Base-by-base conservation (phyloP, 169 alveolate genomes). In the Babesia sp. region DNA sequence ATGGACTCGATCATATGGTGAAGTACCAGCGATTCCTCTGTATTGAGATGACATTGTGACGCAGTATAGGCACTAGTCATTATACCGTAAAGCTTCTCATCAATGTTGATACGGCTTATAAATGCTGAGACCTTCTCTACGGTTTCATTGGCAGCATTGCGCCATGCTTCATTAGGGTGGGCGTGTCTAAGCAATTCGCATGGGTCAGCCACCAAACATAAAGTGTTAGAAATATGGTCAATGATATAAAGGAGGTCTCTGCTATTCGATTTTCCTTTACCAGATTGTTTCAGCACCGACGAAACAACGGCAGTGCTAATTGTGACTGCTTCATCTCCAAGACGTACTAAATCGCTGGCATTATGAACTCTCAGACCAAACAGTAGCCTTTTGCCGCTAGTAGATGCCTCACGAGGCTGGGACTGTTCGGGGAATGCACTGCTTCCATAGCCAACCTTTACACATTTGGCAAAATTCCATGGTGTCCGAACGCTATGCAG, bases 141-240 rank as follows among this genome's bases (percentile, higher is more conserved):
- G 0, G 85, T 79, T 7, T 67, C 79, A 66, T 85, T 85, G 45
- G 93, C 91, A 37, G 64, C 87, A 44, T 41, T 55, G 48, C 90
- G 82, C 61, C 85, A 83, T 37, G 39, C 82, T 16, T 81, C 82
- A 56, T 59, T 44, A 5, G 82, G 85, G 81, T 89, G 93, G 28
- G 85, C 72, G 57, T 84, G 87, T 24, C 93, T 63, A 18, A 80
- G 64, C 31, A 80, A 46, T 39, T 89, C 93, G 24, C 83, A 67
- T 5, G 91, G 91, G 69, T 89, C 93, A 16, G 92, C 93, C 39
- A 89, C 69, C 45, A 76, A 60, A 54, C 93, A 89, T 59, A 89
- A 51, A 29, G 71, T 69, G 75, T 89, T 89, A 20, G 93, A 89
- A 33, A 85, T 85, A 4, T 86, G 83, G 36, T 89, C 93, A 42